Conservation (phyloP, 495 filamentous ascomycete species). For the Acidomyces sp. region DNA sequence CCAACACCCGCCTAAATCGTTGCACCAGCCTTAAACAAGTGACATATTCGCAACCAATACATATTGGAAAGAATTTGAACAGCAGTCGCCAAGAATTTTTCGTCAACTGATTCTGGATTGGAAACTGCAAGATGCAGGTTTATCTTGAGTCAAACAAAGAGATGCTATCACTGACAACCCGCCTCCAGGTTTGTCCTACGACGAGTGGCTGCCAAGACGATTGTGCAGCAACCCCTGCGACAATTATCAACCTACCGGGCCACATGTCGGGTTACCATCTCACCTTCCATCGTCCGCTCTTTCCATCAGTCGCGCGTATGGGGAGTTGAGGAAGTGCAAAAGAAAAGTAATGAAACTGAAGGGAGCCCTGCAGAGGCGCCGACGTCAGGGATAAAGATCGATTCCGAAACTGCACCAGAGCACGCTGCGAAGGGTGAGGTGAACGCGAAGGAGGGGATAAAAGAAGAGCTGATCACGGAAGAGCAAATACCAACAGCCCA, state of each 20-base stretch:
- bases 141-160: too few relatives aligned
- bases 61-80: too few relatives aligned
- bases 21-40: too few relatives aligned
- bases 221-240: slow-evolving; percentile 5
- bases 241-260: slow-evolving; percentile 5
- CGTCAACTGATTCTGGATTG: too few relatives aligned
- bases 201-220: slow-evolving; percentile 42
- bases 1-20: too few relatives aligned
- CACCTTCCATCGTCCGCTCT: slow-evolving; percentile 1
- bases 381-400: slow-evolving; percentile 7
- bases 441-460: too few relatives aligned
- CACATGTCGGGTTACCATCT: slow-evolving; percentile 1
- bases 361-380: slow-evolving; percentile 6
- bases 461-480: background rate
- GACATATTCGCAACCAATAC: too few relatives aligned
- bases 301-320: slow-evolving; percentile 17
- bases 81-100: too few relatives aligned
- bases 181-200: slow-evolving; percentile 44
- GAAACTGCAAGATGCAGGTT: too few relatives aligned
- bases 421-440: too few relatives aligned
- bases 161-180: too few relatives aligned
- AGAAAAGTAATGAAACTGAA: background rate
- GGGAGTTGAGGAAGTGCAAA: slow-evolving; percentile 10
- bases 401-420: slow-evolving; percentile 2
- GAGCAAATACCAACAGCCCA: background rate